Percentiles rank a stretch among this genome's conserved stretches.
Conservation (phyloP, 768 basidiomycete species). For the Neoboletus subvelutipes region DNA sequence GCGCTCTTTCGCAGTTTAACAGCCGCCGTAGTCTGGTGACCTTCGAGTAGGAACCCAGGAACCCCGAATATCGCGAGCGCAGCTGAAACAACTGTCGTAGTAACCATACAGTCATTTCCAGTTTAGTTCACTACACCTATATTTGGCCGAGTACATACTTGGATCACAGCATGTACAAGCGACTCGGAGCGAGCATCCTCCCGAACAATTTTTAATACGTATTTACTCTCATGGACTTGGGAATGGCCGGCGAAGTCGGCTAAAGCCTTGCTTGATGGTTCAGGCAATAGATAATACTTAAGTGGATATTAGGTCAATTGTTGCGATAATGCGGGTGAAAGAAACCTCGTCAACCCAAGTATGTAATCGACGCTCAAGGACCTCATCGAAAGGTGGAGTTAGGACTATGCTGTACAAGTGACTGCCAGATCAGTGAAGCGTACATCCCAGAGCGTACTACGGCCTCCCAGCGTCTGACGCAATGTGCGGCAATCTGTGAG, state of each 20-base stretch:
- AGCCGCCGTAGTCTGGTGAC: not conserved
- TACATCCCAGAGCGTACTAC: not conserved
- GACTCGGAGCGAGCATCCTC: not conserved
- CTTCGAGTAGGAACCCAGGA: not conserved
- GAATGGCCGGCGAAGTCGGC: not conserved
- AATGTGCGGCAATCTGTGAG: not conserved
- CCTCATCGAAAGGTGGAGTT: not conserved
- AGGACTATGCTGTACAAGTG: not conserved
- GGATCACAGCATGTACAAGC: not conserved
- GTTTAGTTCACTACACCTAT: not conserved
- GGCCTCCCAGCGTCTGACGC: not conserved
- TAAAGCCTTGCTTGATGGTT: no score
- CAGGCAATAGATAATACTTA: not conserved
- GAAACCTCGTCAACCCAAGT: not conserved
- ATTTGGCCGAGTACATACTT: not conserved
- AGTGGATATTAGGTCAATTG: not conserved
- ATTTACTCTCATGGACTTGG: not conserved
- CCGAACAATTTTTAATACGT: not conserved
- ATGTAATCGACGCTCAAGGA: not conserved
- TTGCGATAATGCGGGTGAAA: not conserved
- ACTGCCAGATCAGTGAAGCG: not conserved
- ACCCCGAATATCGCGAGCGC: not conserved
- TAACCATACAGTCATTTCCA: not conserved
- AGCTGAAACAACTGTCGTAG: not conserved
- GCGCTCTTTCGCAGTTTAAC: no score